Evolutionary conservation across 140 eudicot species (phyloP).

Genomic region (Ambrosia hybrid): DNA sequence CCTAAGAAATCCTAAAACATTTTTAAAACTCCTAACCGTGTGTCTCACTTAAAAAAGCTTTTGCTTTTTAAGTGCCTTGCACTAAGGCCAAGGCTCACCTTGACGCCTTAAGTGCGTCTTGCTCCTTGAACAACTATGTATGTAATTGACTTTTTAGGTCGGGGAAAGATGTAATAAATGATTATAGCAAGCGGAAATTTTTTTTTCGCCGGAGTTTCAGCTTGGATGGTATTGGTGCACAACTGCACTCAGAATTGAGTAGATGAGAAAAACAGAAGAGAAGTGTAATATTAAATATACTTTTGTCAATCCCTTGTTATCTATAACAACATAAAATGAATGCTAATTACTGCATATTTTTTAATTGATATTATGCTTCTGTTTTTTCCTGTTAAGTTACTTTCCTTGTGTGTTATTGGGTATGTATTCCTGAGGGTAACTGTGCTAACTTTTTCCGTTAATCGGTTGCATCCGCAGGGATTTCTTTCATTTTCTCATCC

Average conservation of each 20-base stretch:
- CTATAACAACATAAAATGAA: not conserved
- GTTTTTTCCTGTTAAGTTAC: not conserved
- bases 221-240: slow-evolving; percentile 7
- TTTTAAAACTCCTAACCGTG: too few species aligned
- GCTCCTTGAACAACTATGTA: too few species aligned
- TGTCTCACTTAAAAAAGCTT: too few species aligned
- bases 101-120: too few species aligned
- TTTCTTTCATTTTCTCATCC: slow-evolving; percentile 25
- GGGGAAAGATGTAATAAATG: too few species aligned
- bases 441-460: slow-evolving; percentile 1
- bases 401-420: not conserved
- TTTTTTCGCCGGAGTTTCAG: not conserved
- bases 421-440: not conserved
- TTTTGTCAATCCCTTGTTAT: not conserved
- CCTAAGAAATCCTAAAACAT: too few species aligned
- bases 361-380: slow-evolving; percentile 2
- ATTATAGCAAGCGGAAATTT: too few species aligned
- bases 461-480: slow-evolving; percentile 29
- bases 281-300: not conserved
- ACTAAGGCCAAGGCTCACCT: too few species aligned
- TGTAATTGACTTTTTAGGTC: too few species aligned
- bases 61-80: too few species aligned
- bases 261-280: not conserved
- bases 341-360: not conserved
- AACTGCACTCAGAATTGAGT: slow-evolving; percentile 3